Conservation (phyloP, 805 yeast genomes). For the Soucietia sequanensis region DNA sequence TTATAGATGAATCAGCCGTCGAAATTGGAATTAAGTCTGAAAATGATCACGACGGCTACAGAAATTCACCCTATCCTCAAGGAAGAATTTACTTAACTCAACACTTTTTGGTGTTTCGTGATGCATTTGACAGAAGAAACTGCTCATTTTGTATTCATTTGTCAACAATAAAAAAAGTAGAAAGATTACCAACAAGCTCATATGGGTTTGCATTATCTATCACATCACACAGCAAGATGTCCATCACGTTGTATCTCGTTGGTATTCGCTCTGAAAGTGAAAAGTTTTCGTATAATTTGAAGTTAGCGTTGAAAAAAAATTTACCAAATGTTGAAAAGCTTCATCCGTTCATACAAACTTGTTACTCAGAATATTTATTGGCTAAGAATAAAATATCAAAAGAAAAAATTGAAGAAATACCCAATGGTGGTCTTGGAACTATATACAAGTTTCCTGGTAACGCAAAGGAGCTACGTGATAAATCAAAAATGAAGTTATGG, state of each 20-base stretch:
- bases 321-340: constrained; percentile 60
- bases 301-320: constrained; percentile 59
- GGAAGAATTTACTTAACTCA: constrained; percentile 70
- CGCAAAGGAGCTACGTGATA: constrained; percentile 70
- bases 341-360: constrained; percentile 61
- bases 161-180: constrained; percentile 79
- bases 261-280: constrained; percentile 81
- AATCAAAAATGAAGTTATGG: constrained; percentile 88
- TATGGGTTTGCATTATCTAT: constrained; percentile 79
- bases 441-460: constrained; percentile 88
- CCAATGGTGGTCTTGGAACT: constrained; percentile 85
- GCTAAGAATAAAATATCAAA: constrained; percentile 51
- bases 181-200: constrained; percentile 73
- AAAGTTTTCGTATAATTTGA: constrained; percentile 68
- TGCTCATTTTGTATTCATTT: constrained; percentile 72
- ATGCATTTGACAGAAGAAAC: constrained; percentile 63
- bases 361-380: constrained; percentile 83
- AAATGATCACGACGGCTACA: constrained; percentile 17
- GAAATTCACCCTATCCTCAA: constrained; percentile 40
- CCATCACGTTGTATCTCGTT: constrained; percentile 66
- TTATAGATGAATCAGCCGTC: constrained; percentile 65
- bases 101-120: constrained; percentile 73
- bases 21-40: constrained; percentile 44
- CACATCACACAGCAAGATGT: constrained; percentile 62
- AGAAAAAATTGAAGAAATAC: constrained; percentile 50